These are phyloP conservation scores for Trichopus zeylanicus DNA, from an alignment of 116 monocot genomes.

Conservation along the genomic window DNA sequence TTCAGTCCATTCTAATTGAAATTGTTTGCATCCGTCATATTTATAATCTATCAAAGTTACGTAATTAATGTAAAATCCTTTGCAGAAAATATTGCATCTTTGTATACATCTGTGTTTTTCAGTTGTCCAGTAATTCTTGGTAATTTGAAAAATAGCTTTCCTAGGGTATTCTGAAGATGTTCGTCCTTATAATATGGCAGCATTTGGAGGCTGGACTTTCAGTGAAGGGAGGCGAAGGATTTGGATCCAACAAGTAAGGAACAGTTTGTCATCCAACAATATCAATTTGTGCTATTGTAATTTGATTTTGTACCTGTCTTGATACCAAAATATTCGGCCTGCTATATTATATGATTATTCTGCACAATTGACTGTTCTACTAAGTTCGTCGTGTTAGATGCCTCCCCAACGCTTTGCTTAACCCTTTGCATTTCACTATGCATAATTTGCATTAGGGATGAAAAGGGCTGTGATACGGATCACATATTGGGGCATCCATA, in stretches of 20 bases:
- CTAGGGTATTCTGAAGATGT: neutral
- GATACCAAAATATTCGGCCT: neutral
- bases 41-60: neutral
- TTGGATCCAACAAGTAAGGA: constrained; percentile 60
- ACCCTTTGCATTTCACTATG: no score
- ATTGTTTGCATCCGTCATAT: no score
- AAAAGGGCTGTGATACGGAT: no score
- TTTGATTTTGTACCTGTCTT: neutral
- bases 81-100: neutral
- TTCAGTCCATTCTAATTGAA: neutral
- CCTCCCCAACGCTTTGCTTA: no score
- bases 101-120: neutral
- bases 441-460: no score
- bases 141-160: neutral
- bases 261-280: neutral
- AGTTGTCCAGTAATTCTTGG: neutral
- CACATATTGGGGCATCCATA: no score
- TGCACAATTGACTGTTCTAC: no score
- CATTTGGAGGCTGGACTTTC: constrained; percentile 80
- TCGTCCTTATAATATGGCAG: constrained; percentile 19
- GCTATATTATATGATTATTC: no score
- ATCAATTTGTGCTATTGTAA: neutral
- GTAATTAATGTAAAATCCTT: neutral
- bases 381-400: no score
- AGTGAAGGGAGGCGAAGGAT: constrained; percentile 52